Evolutionary conservation across 1,284 basidiomycete genomes (phyloP).

Genomic region (Irpex rosettiformis): DNA sequence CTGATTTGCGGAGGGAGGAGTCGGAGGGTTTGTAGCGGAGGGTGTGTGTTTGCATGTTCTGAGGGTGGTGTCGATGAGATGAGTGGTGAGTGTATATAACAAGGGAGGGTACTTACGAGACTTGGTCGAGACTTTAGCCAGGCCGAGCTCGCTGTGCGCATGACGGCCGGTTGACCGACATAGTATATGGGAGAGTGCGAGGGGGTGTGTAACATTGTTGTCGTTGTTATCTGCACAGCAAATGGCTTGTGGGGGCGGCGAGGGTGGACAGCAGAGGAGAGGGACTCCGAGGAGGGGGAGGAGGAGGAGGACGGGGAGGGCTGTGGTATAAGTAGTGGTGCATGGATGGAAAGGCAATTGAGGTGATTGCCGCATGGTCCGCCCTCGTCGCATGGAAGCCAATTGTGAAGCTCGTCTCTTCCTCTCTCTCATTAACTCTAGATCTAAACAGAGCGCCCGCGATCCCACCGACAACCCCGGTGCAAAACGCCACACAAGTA

Average conservation of each 20-base stretch:
- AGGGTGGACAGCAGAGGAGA: not conserved
- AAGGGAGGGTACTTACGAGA: slow-evolving; percentile 15
- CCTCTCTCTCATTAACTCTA: too few species aligned
- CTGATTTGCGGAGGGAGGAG: slow-evolving; percentile 14
- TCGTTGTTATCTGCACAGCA: not conserved
- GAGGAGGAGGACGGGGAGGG: slow-evolving; percentile 5
- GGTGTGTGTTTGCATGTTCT: slow-evolving; percentile 10
- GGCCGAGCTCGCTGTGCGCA: slow-evolving; percentile 14
- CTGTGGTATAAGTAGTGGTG: not conserved
- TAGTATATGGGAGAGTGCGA: slow-evolving; percentile 16
- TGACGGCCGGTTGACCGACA: slow-evolving; percentile 19
- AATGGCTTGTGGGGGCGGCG: not conserved
- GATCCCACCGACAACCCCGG: too few species aligned
- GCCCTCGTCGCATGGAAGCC: not conserved
- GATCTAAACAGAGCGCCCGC: too few species aligned
- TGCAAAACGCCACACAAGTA: too few species aligned
- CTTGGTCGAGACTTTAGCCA: slow-evolving; percentile 19
- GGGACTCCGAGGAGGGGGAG: slow-evolving; percentile 1
- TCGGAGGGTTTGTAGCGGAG: slow-evolving; percentile 13
- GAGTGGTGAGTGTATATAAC: not conserved
- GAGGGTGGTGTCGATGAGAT: not conserved
- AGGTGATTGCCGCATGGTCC: not conserved
- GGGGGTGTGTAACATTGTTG: slow-evolving; percentile 10
- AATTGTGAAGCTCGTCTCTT: too few species aligned
- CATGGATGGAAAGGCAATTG: not conserved